phyloP scores from a whole-genome alignment of 1,284 basidiomycete species.

The Naganishia cerealis region DNA sequence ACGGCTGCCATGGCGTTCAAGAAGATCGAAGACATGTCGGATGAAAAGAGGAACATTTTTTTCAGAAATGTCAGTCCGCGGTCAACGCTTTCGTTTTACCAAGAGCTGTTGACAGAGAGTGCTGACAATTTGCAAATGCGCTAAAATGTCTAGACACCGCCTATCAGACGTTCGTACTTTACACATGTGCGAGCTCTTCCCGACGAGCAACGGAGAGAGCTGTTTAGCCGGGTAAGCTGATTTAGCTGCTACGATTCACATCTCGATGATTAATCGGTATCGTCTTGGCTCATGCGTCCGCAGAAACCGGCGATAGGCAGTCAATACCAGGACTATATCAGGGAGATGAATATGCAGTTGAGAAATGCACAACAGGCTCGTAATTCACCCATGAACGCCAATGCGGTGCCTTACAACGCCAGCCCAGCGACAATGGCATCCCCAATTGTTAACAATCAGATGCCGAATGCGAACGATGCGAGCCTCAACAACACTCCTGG shows the following conservation, averaged over 20 bases:
- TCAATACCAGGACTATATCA: constrained; percentile 22
- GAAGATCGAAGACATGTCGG: constrained; percentile 41
- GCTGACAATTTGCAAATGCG: not conserved
- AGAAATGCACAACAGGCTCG: constrained; percentile 10
- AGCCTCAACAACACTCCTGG: constrained; percentile 4
- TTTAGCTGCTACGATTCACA: constrained; percentile 7
- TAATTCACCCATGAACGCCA: constrained; percentile 17
- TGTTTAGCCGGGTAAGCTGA: constrained; percentile 28
- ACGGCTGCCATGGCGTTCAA: constrained; percentile 37
- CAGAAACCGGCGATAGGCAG: constrained; percentile 23
- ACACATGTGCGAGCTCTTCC: constrained; percentile 33
- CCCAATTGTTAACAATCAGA: constrained; percentile 11
- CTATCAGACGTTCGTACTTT: constrained; percentile 41
- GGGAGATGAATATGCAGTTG: constrained; percentile 7
- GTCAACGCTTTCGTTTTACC: not conserved
- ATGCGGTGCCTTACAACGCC: constrained; percentile 3
- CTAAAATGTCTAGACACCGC: constrained; percentile 37
- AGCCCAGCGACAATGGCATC: not conserved
- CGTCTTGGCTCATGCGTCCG: not conserved
- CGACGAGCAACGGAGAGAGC: constrained; percentile 33
- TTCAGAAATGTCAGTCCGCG: constrained; percentile 41
- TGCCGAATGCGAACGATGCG: constrained; percentile 6
- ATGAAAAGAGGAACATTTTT: constrained; percentile 41
- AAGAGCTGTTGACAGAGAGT: not conserved
- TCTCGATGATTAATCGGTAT: not conserved